phyloP scores from a whole-genome alignment of 2,329 filamentous ascomycete genomes.

The Colletotrichum sp. region DNA sequence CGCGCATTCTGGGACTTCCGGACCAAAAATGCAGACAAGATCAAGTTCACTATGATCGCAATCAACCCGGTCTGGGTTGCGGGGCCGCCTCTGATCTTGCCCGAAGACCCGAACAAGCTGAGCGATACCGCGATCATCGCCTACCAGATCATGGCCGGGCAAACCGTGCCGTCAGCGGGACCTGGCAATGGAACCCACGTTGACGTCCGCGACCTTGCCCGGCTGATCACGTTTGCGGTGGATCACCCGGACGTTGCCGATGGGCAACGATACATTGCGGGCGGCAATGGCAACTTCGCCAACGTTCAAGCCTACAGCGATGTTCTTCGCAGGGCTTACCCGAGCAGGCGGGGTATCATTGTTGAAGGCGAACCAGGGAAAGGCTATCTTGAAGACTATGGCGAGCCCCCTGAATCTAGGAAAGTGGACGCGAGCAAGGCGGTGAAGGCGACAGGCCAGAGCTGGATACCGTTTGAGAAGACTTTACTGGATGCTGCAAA shows the following conservation, averaged over 20 bases:
- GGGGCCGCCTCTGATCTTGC: slow-evolving; percentile 15
- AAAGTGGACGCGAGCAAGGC: slow-evolving; percentile 15
- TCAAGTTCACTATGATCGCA: slow-evolving; percentile 24
- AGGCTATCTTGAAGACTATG: slow-evolving; percentile 5
- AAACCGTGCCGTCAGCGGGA: neutral
- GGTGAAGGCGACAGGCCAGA: slow-evolving; percentile 1
- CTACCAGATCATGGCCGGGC: slow-evolving; percentile 19
- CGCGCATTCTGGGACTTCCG: slow-evolving; percentile 32
- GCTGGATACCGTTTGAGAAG: slow-evolving; percentile 7
- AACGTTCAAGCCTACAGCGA: slow-evolving; percentile 9
- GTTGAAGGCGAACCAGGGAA: slow-evolving; percentile 9
- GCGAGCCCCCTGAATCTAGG: neutral
- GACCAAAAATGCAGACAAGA: slow-evolving; percentile 26
- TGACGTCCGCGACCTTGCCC: slow-evolving; percentile 18
- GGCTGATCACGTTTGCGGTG: slow-evolving; percentile 6
- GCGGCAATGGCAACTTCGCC: neutral
- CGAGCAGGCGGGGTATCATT: neutral
- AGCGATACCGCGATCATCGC: slow-evolving; percentile 22
- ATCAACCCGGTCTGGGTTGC: slow-evolving; percentile 15
- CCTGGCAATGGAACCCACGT: slow-evolving; percentile 10
- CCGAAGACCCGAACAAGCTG: slow-evolving; percentile 6
- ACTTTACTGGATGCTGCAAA: slow-evolving; percentile 17
- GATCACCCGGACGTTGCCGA: neutral
- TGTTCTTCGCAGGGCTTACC: neutral
- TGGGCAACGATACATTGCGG: neutral